Base-by-base conservation (phyloP, 2,329 filamentous ascomycete genomes). In the Knufia fluminis region DNA sequence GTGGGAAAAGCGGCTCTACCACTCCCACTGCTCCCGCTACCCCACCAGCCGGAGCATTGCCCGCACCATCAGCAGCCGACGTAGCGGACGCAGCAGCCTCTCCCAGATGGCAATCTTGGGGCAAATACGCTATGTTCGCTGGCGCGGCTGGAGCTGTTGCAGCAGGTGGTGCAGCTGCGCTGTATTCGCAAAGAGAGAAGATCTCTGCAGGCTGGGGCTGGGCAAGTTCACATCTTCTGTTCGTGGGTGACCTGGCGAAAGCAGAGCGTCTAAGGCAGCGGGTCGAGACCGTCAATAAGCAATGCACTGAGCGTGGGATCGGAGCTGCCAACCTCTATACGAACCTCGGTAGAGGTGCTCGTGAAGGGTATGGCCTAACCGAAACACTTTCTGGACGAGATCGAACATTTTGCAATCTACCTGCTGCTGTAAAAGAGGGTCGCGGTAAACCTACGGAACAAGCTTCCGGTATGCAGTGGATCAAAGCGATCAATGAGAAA, bases 191-290 rank as follows among this genome's bases (percentile, higher is more conserved):
- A 60, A 80, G 87, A 48, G 86, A 94, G 26, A 82, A 87, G 55
- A 79, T 97, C 53, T 79, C 77, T 2, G 76, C 83, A 52, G 85
- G 90, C 6, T 83, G 83, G 71, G 73, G 73, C 8, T 97, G 90
- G 89, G 86, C 86, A 12, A 80, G 84, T 14, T 92, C 86, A 31
- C 92, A 98, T 67, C 79, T 98, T 22, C 86, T 92, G 65, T 98
- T 97, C 61, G 86, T 97, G 1, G 88, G 89, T 1, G 94, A 88
- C 61, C 76, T 98, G 6, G 85, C 86, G 42, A 81, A 86, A n/a
- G 81, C 80, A 3, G 85, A 90, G 59, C 89, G 95, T 62, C 72
- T 97, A 56, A 81, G 82, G 58, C 78, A 80, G 61, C 80, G 92
- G 26, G 75, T 95, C 8, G 70, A 73, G n/a, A 76, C 72, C 52